Evolutionary conservation across 805 yeast species (phyloP), one percentile per base, ranked within the genome.

Genomic region (Wickerhamomyces strasburgensis): DNA sequence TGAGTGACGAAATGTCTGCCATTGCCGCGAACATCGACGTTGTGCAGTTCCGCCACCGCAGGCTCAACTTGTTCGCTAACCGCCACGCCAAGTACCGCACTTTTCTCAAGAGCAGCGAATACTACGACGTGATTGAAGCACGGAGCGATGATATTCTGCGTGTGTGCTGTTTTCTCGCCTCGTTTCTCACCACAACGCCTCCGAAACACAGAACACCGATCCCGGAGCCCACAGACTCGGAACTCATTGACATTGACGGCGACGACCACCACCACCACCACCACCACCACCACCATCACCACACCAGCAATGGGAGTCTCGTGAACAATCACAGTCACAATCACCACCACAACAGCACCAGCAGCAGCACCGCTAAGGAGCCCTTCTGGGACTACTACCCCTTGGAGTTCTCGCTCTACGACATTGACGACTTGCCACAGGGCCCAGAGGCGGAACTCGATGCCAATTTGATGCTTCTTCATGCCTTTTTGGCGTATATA

Each of bases 381-480:
- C 11, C 24, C 32, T n/a, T 34, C 32, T 4, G 27, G 25, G 25
- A 27, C 3, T 25, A 35, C 8, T 25, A 35, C n/a, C 29, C 33
- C 9, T 37, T 32, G 6, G 33, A 36, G 19, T 48, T 41, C 19
- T 26, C 37, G 4, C 18, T 48, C 4, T 35, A 32, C 15, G 35
- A 37, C 1, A 29, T 48, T 9, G 42, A 42, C 10, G 33, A 40
- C 11, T 35, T 48, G 1, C 46, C 49, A 13, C 33, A 40, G 5
- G 30, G 31, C 3, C 27, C 34, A 10, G 53, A 48, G 15, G 35
- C 49, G 1, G 49, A 44, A 15, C 37, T 48, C 18, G 48, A 48
- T 31, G 33, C 38, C 14, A 38, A 47, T 18, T 31, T 38, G 16
- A 19, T 39, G 9, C 9, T 34, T 11, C 42, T 39, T 19, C 39